Percentiles rank a stretch among this genome's conserved stretches.
Conservation (phyloP, 148 eudicot genomes). For the Fallopia convolvulus region DNA sequence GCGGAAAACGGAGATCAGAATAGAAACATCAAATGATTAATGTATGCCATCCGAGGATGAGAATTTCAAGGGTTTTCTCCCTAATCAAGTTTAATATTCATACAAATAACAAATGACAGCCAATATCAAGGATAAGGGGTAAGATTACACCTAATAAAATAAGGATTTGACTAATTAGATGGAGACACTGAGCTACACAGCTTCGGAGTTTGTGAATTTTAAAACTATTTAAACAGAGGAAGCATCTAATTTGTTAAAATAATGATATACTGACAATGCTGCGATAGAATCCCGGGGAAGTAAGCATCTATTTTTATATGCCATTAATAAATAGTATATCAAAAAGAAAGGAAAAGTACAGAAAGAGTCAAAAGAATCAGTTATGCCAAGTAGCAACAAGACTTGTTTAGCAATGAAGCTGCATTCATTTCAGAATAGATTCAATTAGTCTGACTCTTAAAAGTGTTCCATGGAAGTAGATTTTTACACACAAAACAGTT, state of each 20-base stretch:
- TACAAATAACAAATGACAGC: not conserved
- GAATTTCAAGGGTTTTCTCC: constrained; percentile 27
- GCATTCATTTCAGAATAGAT: not conserved
- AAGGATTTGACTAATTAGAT: constrained; percentile 20
- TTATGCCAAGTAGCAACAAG: not conserved
- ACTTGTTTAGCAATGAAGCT: no score
- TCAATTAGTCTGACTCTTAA: not conserved
- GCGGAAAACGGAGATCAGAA: constrained; percentile 17
- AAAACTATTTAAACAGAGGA: constrained; percentile 17
- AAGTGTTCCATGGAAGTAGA: not conserved
- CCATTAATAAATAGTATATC: not conserved
- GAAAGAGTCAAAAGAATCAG: not conserved
- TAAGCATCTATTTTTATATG: constrained; percentile 18
- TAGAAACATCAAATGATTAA: constrained; percentile 40
- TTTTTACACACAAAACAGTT: not conserved
- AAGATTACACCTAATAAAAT: constrained; percentile 11
- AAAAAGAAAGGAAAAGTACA: not conserved
- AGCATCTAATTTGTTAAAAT: constrained; percentile 30
- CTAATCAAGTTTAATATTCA: not conserved
- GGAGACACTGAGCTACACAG: constrained; percentile 30
- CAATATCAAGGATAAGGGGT: not conserved
- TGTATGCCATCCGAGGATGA: constrained; percentile 25
- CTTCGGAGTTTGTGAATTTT: constrained; percentile 19
- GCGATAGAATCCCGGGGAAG: constrained; percentile 31
- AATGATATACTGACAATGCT: constrained; percentile 20